Evolutionary conservation across 2,329 filamentous ascomycete species (phyloP), one percentile per base, ranked within the genome.

Genomic region (Epichloe bromicola): DNA sequence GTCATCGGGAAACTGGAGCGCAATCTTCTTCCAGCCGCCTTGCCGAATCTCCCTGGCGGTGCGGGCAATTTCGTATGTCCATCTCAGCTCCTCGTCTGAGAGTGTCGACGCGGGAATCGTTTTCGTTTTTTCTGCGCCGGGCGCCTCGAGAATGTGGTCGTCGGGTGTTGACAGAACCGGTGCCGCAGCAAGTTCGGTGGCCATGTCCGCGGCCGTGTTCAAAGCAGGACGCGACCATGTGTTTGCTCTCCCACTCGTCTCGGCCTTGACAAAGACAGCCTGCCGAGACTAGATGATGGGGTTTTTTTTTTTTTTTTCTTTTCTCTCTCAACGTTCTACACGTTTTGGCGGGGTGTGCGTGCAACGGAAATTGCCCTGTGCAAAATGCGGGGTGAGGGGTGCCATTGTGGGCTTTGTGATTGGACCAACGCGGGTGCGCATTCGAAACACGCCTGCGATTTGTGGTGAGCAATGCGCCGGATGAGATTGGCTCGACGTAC

Each of bases 1-100:
- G 30, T 84, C 76, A 68, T 98, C 93, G 0, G 93, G 91, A 59
- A 98, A 97, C 64, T 98, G 93, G n/a, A 98, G 71, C 1, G 89
- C 93, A 34, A 98, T 79, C 48, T 85, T 79, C 55, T 70, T 78
- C 78, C 88, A 95, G 65, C 75, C 75, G 42, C 81, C 85, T 5
- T 74, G 67, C n/a, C 74, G 73, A 45, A 98, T 85, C 66, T 95
- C 87, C 37, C 70, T 67, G 46, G 88, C 78, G 0, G 93, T 96
- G 51, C 87, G 79, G 53, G 78, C 75, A 57, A 96, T 84, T 67
- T 98, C 93, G 71, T 97, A 98, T 46, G 86, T 83, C 40, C 82
- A 70, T 51, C 73, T 71, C 33, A 97, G 73, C 61, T 90, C 85
- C 61, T 86, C 80, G 57, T 91, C 81, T 15, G 70, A 67, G 47